Evolutionary conservation across 139 green algal species (phyloP), one percentile per base, ranked within the genome.

Genomic region (Chlorella sp.): DNA sequence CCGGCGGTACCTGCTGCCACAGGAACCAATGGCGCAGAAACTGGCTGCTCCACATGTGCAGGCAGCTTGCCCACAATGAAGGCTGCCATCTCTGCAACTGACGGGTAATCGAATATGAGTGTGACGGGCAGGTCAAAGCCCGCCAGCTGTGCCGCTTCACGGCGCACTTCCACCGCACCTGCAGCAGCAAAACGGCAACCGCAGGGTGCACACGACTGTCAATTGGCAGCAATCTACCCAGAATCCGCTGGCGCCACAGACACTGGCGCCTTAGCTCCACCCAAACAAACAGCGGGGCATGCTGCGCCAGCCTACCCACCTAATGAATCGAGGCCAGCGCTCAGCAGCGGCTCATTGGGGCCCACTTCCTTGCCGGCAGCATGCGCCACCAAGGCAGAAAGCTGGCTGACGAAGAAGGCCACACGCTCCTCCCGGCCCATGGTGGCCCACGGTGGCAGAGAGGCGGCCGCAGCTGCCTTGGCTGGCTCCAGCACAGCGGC

Each of bases 291-390:
- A n/a, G n/a, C n/a, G n/a, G n/a, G n/a, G n/a, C n/a, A n/a, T n/a
- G 65, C 8, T 93, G 17, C 84, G 86, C 34, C 95, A 90, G 86
- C 96, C 92, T 48, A 90, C 16, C 90, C 89, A 20, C 91, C 92
- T 58, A 98, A 87, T 16, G 90, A 95, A 85, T 98, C 94, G 75
- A 97, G 84, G 19, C 95, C 95, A 7, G 92, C 89, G 32, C 89
- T 88, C 92, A 97, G 96, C 9, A 98, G 85, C 11, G 95, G 92
- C 46, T 81, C 48, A 19, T 6, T 40, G 17, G 58, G 20, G 16
- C 43, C 74, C n/a, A 96, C 86, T 0, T 30, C 17, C 14, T 34
- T 32, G 30, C 90, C 92, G 16, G 95, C 34, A 36, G 93, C 73
- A 8, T 11, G 32, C 72, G 62, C 56, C 48, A 86, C 87, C 1